These are phyloP conservation scores for Aureococcus anophagefferens DNA, from an alignment of 108 stramenopile species.

Conservation along the genomic window DNA sequence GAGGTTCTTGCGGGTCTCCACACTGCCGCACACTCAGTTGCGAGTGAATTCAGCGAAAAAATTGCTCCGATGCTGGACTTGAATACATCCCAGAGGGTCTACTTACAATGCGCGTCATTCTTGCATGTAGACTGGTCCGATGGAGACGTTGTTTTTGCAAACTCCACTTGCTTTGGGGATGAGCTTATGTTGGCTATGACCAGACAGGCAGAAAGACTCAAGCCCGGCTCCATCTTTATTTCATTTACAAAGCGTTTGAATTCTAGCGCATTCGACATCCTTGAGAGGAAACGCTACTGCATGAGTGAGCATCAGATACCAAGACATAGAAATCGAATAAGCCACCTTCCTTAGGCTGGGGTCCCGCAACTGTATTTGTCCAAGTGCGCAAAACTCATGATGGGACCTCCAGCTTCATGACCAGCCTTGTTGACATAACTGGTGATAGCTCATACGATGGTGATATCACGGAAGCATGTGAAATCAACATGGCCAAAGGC, in stretches of 20 bases:
- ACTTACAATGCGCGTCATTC: slow-evolving; percentile 36
- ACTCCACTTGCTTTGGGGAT: slow-evolving; percentile 49
- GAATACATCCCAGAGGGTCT: neutral
- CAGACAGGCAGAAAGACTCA: slow-evolving; percentile 22
- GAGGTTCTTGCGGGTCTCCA: slow-evolving; percentile 42
- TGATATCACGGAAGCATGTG: too few relatives aligned
- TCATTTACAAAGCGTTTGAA: slow-evolving; percentile 45
- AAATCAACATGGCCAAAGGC: too few relatives aligned
- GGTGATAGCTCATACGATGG: too few relatives aligned
- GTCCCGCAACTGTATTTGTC: slow-evolving; percentile 47
- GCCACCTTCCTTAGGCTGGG: too few relatives aligned
- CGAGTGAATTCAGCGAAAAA: neutral
- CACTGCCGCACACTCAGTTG: slow-evolving; percentile 20
- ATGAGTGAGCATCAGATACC: too few relatives aligned
- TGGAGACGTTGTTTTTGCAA: slow-evolving; percentile 49
- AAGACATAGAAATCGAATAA: too few relatives aligned
- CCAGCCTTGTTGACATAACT: too few relatives aligned
- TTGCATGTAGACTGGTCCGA: slow-evolving; percentile 48
- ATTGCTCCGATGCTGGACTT: neutral
- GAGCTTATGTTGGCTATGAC: slow-evolving; percentile 36
- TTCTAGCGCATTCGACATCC: slow-evolving; percentile 19
- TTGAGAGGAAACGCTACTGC: slow-evolving; percentile 29
- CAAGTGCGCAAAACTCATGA: neutral
- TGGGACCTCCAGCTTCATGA: neutral
- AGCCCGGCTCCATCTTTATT: slow-evolving; percentile 39